phyloP scores from a whole-genome alignment of 371 early-diverging fungal species.

The Smittium culicis region DNA sequence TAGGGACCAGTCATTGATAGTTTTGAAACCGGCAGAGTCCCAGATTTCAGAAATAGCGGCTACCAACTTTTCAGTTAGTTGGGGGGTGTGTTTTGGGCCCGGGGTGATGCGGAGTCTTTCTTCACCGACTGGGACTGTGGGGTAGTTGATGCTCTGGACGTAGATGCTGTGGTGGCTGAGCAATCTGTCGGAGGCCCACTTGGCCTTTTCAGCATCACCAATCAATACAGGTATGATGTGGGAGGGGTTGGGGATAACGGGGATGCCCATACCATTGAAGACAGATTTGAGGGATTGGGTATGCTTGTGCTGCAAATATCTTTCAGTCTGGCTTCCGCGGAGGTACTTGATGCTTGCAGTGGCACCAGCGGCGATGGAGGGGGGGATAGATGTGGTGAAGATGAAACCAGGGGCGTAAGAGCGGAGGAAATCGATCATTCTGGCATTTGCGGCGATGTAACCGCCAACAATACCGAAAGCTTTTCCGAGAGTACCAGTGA shows the following conservation, averaged over 20 bases:
- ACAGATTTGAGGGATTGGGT: constrained; percentile 71
- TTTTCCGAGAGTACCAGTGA: constrained; percentile 96
- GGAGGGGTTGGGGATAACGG: constrained; percentile 93
- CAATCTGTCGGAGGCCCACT: constrained; percentile 81
- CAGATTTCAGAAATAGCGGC: constrained; percentile 74
- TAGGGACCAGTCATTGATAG: constrained; percentile 66
- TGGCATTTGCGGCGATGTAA: constrained; percentile 84
- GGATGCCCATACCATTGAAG: constrained; percentile 71
- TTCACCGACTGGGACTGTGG: constrained; percentile 88
- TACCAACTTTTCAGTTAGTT: constrained; percentile 71
- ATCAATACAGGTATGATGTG: constrained; percentile 96
- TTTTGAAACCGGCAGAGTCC: constrained; percentile 68
- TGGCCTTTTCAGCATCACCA: constrained; percentile 88
- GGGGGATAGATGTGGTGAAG: constrained; percentile 96
- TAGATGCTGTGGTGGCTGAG: constrained; percentile 80
- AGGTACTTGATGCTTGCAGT: constrained; percentile 82
- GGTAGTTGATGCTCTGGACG: constrained; percentile 95
- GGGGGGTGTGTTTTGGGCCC: constrained; percentile 76
- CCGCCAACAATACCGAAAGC: constrained; percentile 97
- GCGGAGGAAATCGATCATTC: constrained; percentile 88
- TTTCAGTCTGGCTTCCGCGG: constrained; percentile 64
- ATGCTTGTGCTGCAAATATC: constrained; percentile 80
- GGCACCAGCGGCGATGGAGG: constrained; percentile 81
- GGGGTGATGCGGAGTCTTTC: constrained; percentile 97
- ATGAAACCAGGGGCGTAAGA: constrained; percentile 98